Percentiles rank a stretch among this genome's conserved stretches.
phyloP scores from a whole-genome alignment of 1,284 basidiomycete genomes.

The Veloporphyrellus conicus region DNA sequence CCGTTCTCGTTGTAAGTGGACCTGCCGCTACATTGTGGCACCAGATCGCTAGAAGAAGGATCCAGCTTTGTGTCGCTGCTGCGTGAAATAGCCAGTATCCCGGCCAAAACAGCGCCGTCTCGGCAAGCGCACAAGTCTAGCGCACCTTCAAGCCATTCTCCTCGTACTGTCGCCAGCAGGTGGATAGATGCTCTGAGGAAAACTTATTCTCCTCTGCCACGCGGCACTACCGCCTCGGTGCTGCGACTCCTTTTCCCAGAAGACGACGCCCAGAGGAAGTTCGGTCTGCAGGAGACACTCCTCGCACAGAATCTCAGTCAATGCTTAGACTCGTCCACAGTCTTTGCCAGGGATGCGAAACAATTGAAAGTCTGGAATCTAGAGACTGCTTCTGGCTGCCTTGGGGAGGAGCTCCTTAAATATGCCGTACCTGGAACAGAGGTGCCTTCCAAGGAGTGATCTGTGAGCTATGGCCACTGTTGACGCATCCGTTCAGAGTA shows the following conservation, averaged over 20 bases:
- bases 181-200: slow-evolving; percentile 47
- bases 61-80: slow-evolving; percentile 46
- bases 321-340: slow-evolving; percentile 44
- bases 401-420: slow-evolving; percentile 61
- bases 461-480: not conserved
- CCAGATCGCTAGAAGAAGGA: slow-evolving; percentile 11
- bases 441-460: slow-evolving; percentile 8
- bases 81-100: slow-evolving; percentile 40
- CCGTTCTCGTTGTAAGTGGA: slow-evolving; percentile 44
- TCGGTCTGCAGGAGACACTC: slow-evolving; percentile 68
- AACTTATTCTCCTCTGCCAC: slow-evolving; percentile 45
- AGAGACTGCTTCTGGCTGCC: slow-evolving; percentile 53
- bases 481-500: slow-evolving; percentile 20
- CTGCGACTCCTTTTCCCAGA: slow-evolving; percentile 81
- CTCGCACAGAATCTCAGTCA: slow-evolving; percentile 54
- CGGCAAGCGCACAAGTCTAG: slow-evolving; percentile 17
- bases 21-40: not conserved
- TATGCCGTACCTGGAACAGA: slow-evolving; percentile 28
- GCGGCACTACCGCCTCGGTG: slow-evolving; percentile 48
- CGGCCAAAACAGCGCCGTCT: slow-evolving; percentile 22
- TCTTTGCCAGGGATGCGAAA: slow-evolving; percentile 22
- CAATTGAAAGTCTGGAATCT: slow-evolving; percentile 50
- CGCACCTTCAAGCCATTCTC: slow-evolving; percentile 30
- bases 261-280: slow-evolving; percentile 65
- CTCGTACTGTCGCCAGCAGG: slow-evolving; percentile 39